These are phyloP conservation scores for Pistacia integerrima DNA, from an alignment of 345 rosid genomes.

Conservation along the genomic window DNA sequence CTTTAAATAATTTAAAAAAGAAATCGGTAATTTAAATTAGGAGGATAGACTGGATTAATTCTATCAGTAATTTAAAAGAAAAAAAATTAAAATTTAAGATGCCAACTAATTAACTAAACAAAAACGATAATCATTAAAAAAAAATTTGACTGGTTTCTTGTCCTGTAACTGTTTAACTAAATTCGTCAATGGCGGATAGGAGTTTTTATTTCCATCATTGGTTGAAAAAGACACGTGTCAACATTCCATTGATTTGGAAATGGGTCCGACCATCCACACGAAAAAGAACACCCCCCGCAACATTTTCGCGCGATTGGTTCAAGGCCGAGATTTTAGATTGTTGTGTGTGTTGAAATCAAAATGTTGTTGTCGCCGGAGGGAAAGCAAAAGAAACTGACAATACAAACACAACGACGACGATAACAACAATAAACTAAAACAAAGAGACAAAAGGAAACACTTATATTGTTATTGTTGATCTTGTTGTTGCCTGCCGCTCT, in stretches of 20 bases:
- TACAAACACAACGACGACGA: neutral
- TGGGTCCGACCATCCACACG: neutral
- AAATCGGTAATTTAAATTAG: too few species aligned
- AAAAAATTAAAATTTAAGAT: too few species aligned
- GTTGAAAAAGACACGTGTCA: neutral
- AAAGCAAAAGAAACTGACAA: neutral
- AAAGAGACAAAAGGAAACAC: too few species aligned
- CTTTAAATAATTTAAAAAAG: too few species aligned
- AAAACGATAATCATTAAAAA: too few species aligned
- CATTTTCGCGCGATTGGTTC: constrained; percentile 29
- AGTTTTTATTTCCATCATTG: too few species aligned
- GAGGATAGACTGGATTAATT: too few species aligned
- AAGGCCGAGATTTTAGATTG: constrained; percentile 9
- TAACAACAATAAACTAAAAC: neutral
- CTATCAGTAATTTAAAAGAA: too few species aligned
- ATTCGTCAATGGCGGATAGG: too few species aligned
- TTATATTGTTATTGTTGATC: neutral
- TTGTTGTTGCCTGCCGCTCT: neutral
- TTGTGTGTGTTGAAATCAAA: neutral
- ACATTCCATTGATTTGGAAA: neutral
- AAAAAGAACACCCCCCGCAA: neutral
- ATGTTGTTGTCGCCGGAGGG: neutral
- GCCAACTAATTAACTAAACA: too few species aligned
- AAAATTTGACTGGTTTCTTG: too few species aligned
- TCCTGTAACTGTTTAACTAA: too few species aligned